These are phyloP conservation scores for Crithidia expoeki DNA, from an alignment of 208 protist species.

Conservation along the genomic window DNA sequence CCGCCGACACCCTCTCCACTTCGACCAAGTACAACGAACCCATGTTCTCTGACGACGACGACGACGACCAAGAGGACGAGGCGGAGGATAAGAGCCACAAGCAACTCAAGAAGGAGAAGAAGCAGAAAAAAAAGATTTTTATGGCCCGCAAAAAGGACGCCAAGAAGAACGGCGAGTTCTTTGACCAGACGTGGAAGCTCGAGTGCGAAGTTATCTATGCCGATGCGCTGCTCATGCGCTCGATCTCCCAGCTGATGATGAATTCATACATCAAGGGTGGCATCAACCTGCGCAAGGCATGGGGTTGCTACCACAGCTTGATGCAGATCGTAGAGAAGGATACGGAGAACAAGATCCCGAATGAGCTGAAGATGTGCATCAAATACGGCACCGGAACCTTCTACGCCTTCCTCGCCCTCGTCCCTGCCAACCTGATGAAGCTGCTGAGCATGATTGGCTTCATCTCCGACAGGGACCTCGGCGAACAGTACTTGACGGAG, in stretches of 20 bases:
- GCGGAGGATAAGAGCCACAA: conserved; percentile 20
- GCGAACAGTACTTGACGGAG: conserved; percentile 89
- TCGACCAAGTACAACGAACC: conserved; percentile 72
- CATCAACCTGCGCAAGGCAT: conserved; percentile 89
- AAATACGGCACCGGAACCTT: conserved; percentile 91
- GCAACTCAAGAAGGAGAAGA: conserved; percentile 25
- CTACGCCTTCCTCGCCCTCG: conserved; percentile 89
- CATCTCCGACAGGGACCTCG: conserved; percentile 89
- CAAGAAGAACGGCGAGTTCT: conserved; percentile 50
- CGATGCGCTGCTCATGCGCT: conserved; percentile 80
- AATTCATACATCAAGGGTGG: conserved; percentile 91
- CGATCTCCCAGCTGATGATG: conserved; percentile 90
- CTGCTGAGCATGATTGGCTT: conserved; percentile 91
- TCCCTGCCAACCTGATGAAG: conserved; percentile 90
- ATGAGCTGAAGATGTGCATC: conserved; percentile 86
- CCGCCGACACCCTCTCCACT: conserved; percentile 73
- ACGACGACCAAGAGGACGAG: conserved; percentile 32
- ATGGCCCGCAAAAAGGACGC: conserved; percentile 58
- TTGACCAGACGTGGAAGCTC: conserved; percentile 85
- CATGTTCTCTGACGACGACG: conserved; percentile 63
- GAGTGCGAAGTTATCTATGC: conserved; percentile 93
- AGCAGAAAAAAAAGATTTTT: conserved; percentile 73
- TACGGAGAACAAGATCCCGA: conserved; percentile 68
- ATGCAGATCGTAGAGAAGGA: conserved; percentile 78
- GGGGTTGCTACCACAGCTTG: conserved; percentile 82